A percentile compares a stretch with the other conserved stretches of the same genome.
These are phyloP conservation scores for Coemansia sp. DNA, from an alignment of 192 early-diverging fungal genomes.

Conservation along the genomic window DNA sequence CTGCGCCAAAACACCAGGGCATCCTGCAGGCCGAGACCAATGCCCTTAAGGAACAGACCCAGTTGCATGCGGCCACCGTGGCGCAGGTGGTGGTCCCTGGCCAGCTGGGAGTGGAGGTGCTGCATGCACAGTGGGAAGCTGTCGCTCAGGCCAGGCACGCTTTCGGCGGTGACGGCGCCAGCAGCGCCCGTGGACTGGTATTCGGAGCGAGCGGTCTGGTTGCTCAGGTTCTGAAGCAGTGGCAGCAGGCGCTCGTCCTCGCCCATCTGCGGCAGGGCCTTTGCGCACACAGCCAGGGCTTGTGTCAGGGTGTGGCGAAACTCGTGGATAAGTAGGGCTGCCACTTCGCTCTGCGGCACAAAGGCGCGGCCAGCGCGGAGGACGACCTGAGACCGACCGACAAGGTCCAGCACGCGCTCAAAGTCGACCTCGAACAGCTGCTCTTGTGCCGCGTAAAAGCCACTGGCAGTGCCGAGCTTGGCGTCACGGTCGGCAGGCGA, in stretches of 20 bases:
- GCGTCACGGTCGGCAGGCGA: slow-evolving; percentile 17
- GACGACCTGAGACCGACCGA: slow-evolving; percentile 61
- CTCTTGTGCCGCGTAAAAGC: slow-evolving; percentile 42
- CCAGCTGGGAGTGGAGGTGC: slow-evolving; percentile 71
- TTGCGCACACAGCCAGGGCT: slow-evolving; percentile 63
- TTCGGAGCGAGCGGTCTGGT: slow-evolving; percentile 72
- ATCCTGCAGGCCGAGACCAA: slow-evolving; percentile 85
- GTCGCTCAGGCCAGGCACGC: slow-evolving; percentile 64
- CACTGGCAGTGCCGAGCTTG: slow-evolving; percentile 8
- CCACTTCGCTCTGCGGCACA: slow-evolving; percentile 71
- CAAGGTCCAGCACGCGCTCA: slow-evolving; percentile 64
- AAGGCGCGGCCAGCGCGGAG: slow-evolving; percentile 65
- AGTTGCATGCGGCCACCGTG: slow-evolving; percentile 89
- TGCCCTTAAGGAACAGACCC: slow-evolving; percentile 93
- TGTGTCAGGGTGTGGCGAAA: slow-evolving; percentile 64
- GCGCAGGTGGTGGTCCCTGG: slow-evolving; percentile 74
- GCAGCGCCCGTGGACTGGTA: slow-evolving; percentile 58
- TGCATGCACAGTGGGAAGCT: slow-evolving; percentile 94
- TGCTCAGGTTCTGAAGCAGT: slow-evolving; percentile 80
- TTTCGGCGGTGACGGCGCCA: slow-evolving; percentile 63
- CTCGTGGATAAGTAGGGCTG: slow-evolving; percentile 71
- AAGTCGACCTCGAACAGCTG: slow-evolving; percentile 65
- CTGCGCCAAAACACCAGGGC: slow-evolving; percentile 89
- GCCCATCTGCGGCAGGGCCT: slow-evolving; percentile 79
- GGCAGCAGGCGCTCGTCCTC: slow-evolving; percentile 91